Percentiles rank a stretch among this genome's conserved stretches.
phyloP scores from a whole-genome alignment of 2,329 filamentous ascomycete species.

The Fusarium agapanthi region DNA sequence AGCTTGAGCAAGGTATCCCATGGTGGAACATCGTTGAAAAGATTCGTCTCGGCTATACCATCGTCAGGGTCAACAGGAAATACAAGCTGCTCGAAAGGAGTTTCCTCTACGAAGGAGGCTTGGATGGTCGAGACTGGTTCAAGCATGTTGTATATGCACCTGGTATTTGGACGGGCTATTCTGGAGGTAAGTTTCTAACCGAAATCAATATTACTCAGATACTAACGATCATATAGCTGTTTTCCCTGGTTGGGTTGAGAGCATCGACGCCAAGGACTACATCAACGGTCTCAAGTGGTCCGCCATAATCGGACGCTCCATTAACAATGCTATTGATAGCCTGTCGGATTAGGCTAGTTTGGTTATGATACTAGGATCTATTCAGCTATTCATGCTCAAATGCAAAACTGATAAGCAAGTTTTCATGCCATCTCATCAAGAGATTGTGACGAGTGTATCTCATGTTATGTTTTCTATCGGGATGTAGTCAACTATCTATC shows the following conservation, averaged over 20 bases:
- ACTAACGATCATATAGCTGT: constrained; percentile 55
- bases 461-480: no score
- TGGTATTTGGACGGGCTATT: constrained; percentile 89
- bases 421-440: no score
- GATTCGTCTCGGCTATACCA: constrained; percentile 68
- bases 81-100: constrained; percentile 86
- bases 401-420: neutral
- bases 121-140: constrained; percentile 87
- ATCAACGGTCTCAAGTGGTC: constrained; percentile 67
- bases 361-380: neutral
- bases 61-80: constrained; percentile 76
- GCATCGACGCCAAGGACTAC: constrained; percentile 68
- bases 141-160: constrained; percentile 96
- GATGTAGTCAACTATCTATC: no score
- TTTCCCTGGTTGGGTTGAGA: constrained; percentile 70
- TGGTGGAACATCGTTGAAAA: constrained; percentile 83
- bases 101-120: constrained; percentile 78
- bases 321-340: constrained; percentile 57
- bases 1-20: constrained; percentile 65
- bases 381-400: neutral
- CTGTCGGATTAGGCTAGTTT: constrained; percentile 29
- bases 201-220: neutral
- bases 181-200: constrained; percentile 66
- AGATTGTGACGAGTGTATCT: no score
- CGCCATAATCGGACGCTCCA: constrained; percentile 62